phyloP scores from a whole-genome alignment of 1,139 yeast species.

The Hemisphaericaspora xylofermentans region DNA sequence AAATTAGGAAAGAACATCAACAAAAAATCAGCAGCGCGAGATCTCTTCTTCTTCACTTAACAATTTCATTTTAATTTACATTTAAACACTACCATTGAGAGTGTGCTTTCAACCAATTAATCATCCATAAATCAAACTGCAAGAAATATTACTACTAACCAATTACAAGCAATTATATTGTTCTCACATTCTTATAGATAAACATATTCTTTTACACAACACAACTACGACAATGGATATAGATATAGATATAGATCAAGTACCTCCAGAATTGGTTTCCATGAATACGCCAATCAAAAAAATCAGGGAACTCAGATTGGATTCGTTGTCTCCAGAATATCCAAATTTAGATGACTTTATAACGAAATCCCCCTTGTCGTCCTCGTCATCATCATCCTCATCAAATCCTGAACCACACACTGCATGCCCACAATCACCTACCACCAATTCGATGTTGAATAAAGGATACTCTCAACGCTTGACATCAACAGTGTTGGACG shows the following conservation, averaged over 20 bases:
- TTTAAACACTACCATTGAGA: too few relatives aligned
- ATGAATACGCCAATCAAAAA: slow-evolving; percentile 44
- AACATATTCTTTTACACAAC: too few relatives aligned
- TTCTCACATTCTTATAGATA: too few relatives aligned
- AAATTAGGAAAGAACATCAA: too few relatives aligned
- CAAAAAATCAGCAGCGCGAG: too few relatives aligned
- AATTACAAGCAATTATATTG: too few relatives aligned
- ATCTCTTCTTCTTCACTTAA: too few relatives aligned
- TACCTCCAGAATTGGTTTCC: slow-evolving; percentile 9
- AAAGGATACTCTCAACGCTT: slow-evolving; percentile 44
- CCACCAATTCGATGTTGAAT: slow-evolving; percentile 28
- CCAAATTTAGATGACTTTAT: slow-evolving; percentile 16
- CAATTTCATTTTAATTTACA: too few relatives aligned
- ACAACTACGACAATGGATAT: neutral
- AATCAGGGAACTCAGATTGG: slow-evolving; percentile 33
- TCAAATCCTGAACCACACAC: neutral
- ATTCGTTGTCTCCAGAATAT: slow-evolving; percentile 29
- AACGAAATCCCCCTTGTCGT: slow-evolving; percentile 1
- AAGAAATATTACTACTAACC: too few relatives aligned
- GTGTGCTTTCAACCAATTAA: too few relatives aligned
- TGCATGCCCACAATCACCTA: slow-evolving; percentile 8
- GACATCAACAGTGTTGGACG: slow-evolving; percentile 42
- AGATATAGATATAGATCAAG: slow-evolving; percentile 4
- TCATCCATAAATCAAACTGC: too few relatives aligned
- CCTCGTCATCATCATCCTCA: neutral